Percentiles rank a stretch among this genome's conserved stretches.
Conservation (phyloP, 2,329 filamentous ascomycete species). For the Penicillium palitans region DNA sequence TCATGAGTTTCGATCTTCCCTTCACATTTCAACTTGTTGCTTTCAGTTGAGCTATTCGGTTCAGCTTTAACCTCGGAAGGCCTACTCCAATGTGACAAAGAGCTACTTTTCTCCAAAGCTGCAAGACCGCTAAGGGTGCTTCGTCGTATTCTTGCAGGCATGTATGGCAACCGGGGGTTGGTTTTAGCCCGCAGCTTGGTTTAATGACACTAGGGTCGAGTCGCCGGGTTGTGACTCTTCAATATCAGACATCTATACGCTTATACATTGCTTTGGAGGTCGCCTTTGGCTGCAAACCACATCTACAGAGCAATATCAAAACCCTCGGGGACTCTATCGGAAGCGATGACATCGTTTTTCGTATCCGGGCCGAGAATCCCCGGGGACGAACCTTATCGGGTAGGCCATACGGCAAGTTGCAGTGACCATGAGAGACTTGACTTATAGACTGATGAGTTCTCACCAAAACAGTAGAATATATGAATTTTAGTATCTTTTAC, state of each 20-base stretch:
- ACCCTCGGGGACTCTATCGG: background rate
- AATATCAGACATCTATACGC: too few relatives aligned
- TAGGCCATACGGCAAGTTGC: background rate
- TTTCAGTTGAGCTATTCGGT: background rate
- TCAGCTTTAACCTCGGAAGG: background rate
- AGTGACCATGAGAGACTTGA: background rate
- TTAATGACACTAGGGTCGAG: background rate
- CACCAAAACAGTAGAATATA: background rate
- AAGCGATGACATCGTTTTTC: slow-evolving; percentile 6
- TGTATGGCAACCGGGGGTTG: background rate
- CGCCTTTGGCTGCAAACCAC: background rate
- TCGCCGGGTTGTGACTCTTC: background rate
- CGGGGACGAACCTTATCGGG: slow-evolving; percentile 27
- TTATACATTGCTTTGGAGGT: background rate
- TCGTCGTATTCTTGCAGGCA: background rate
- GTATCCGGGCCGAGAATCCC: slow-evolving; percentile 28
- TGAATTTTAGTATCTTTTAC: background rate
- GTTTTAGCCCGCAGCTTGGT: background rate
- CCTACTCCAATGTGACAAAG: background rate
- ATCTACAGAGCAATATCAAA: background rate
- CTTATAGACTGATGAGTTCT: background rate
- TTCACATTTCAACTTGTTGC: too few relatives aligned
- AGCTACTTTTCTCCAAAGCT: background rate
- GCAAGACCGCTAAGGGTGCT: too few relatives aligned
- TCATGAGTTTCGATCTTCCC: background rate